Conservation (phyloP, 169 alveolate genomes). For the Plasmodium yoelii region DNA sequence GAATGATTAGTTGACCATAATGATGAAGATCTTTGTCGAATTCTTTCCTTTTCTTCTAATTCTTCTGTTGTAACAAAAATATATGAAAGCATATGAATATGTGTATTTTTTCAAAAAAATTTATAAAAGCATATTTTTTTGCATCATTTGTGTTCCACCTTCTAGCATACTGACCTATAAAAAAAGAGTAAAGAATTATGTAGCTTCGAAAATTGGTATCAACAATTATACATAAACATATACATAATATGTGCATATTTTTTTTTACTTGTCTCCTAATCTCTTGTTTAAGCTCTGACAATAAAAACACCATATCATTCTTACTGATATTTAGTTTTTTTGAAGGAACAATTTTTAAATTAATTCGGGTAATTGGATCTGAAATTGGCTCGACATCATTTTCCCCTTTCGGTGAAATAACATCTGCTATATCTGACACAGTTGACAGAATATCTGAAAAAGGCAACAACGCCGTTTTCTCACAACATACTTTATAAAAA, state of each 20-base stretch:
- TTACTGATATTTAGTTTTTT: conserved; percentile 54
- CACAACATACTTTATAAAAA: conserved; percentile 20
- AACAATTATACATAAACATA: neutral
- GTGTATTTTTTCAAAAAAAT: neutral
- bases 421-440: conserved; percentile 69
- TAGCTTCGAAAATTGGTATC: neutral
- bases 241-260: neutral
- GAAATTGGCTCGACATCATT: neutral
- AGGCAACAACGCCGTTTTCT: conserved; percentile 53
- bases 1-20: conserved; percentile 39
- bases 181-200: neutral
- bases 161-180: conserved; percentile 38
- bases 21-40: conserved; percentile 44
- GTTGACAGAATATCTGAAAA: conserved; percentile 59
- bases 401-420: conserved; percentile 27
- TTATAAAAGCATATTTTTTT: neutral
- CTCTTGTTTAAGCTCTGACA: conserved; percentile 63
- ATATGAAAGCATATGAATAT: neutral
- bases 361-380: conserved; percentile 32
- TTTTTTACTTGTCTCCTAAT: conserved; percentile 60
- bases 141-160: conserved; percentile 7
- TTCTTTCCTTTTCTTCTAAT: conserved; percentile 59
- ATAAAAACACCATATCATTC: conserved; percentile 56
- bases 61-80: conserved; percentile 26
- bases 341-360: conserved; percentile 72